These are phyloP conservation scores for Candolleomyces efflorescens DNA, from an alignment of 768 basidiomycete species.

Conservation along the genomic window DNA sequence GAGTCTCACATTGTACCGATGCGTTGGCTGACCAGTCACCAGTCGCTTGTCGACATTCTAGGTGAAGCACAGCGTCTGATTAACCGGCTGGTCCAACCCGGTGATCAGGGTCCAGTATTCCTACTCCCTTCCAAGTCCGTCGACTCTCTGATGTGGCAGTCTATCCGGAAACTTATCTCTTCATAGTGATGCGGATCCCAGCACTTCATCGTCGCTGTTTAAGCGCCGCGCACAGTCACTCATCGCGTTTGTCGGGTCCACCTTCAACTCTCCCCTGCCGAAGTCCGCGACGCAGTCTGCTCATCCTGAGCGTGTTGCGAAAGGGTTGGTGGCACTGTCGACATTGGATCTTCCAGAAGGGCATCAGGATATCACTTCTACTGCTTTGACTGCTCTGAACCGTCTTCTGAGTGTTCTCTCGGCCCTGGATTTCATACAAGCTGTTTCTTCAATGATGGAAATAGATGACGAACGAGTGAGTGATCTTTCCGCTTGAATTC, in stretches of 20 bases:
- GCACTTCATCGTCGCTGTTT: conserved; percentile 37
- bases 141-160: not conserved
- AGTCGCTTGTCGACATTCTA: conserved; percentile 64
- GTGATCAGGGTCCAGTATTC: conserved; percentile 39
- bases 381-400: conserved; percentile 48
- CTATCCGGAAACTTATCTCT: not conserved
- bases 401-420: conserved; percentile 61
- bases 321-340: conserved; percentile 40
- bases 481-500: not conserved
- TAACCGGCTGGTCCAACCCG: conserved; percentile 34
- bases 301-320: conserved; percentile 43
- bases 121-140: conserved; percentile 56
- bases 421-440: conserved; percentile 62
- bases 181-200: conserved; percentile 59
- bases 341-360: conserved; percentile 26
- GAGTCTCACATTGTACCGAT: not conserved
- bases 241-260: conserved; percentile 56
- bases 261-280: conserved; percentile 33
- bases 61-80: conserved; percentile 62
- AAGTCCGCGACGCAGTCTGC: conserved; percentile 19
- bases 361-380: conserved; percentile 39
- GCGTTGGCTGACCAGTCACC: conserved; percentile 6
- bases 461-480: conserved; percentile 51
- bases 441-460: conserved; percentile 51
- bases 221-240: conserved; percentile 67